Base-by-base conservation (phyloP, 305 asterid species). In the Striga hermonthica region DNA sequence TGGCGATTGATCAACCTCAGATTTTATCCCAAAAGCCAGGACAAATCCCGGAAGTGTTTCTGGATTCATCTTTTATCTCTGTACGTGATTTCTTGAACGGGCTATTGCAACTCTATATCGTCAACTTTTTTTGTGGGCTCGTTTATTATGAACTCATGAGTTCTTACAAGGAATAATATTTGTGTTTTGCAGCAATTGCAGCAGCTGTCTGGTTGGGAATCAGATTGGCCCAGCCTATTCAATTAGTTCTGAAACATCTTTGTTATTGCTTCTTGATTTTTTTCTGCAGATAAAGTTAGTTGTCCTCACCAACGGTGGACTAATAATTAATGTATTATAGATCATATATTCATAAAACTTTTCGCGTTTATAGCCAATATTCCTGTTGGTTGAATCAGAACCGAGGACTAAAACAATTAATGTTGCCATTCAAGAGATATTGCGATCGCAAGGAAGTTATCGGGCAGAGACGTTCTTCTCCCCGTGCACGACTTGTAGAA, bases 1-100 rank as follows among this genome's bases (percentile, higher is more conserved):
- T 62, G 37, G 22, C 79, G 45, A 16, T 59, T 44, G 76, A 74
- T 64, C 81, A 54, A 60, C 47, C 80, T 62, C 85, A 77, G 61
- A 69, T 76, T 73, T 3, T 57, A 12, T 63, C 78, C 52, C 88
- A 73, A 48, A 82, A 72, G 64, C 43, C 75, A 39, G 91, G 69
- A 77, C 60, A 77, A 64, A 74, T 66, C 67, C 80, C 83, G 44
- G 90, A 84, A 60, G 67, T 69, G 54, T 78, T 69, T 68, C 81
- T 79, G 41, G 87, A 75, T 57, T 65, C 89, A 31, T 70, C 89
- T 52, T 75, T 41, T 39, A 62, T 73, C 38, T 54, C 69, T 22
- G 95, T 81, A 80, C 36, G 57, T 7, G 9, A 64, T 49, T 71
- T 60, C 75, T 66, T 63, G 3, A 36, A 67, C 80, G 31, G 1